Conservation (phyloP, 371 early-diverging fungal species). For the Apophysomyces variabilis region DNA sequence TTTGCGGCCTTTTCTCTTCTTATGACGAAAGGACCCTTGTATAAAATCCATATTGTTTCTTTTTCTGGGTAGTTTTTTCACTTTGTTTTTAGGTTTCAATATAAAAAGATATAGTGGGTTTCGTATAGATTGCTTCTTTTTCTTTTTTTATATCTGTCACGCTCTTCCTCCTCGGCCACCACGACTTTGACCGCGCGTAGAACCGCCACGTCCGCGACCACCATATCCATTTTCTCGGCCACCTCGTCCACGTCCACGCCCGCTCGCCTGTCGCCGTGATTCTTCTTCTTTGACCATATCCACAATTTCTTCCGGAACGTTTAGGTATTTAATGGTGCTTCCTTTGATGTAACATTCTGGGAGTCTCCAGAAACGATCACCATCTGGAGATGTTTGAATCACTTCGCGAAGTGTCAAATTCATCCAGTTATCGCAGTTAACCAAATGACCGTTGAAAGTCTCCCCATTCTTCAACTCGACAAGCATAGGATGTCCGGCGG, state of each 20-base stretch:
- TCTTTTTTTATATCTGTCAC: not conserved
- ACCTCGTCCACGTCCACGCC: slow-evolving; percentile 64
- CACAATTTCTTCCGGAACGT: slow-evolving; percentile 91
- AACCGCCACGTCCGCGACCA: slow-evolving; percentile 51
- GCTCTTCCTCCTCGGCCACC: slow-evolving; percentile 30
- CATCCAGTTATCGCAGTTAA: slow-evolving; percentile 98
- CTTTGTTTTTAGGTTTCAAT: too few relatives aligned
- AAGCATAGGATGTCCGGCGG: slow-evolving; percentile 90
- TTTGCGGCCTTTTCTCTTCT: too few relatives aligned
- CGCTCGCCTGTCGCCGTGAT: slow-evolving; percentile 45
- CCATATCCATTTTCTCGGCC: slow-evolving; percentile 49
- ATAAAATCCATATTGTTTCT: too few relatives aligned
- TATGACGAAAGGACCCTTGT: too few relatives aligned
- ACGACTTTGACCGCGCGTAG: slow-evolving; percentile 43
- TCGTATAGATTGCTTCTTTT: too few relatives aligned
- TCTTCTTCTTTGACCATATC: slow-evolving; percentile 88
- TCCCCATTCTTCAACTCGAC: slow-evolving; percentile 99
- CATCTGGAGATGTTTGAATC: slow-evolving; percentile 92
- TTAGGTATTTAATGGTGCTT: slow-evolving; percentile 92
- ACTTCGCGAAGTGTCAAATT: slow-evolving; percentile 96
- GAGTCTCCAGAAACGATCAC: slow-evolving; percentile 91
- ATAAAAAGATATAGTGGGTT: too few relatives aligned
- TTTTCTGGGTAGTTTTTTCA: too few relatives aligned
- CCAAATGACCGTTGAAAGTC: slow-evolving; percentile 97
- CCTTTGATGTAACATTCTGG: slow-evolving; percentile 94